Evolutionary conservation across 768 basidiomycete species (phyloP).

Genomic region (Xerocomellus amylosporus): DNA sequence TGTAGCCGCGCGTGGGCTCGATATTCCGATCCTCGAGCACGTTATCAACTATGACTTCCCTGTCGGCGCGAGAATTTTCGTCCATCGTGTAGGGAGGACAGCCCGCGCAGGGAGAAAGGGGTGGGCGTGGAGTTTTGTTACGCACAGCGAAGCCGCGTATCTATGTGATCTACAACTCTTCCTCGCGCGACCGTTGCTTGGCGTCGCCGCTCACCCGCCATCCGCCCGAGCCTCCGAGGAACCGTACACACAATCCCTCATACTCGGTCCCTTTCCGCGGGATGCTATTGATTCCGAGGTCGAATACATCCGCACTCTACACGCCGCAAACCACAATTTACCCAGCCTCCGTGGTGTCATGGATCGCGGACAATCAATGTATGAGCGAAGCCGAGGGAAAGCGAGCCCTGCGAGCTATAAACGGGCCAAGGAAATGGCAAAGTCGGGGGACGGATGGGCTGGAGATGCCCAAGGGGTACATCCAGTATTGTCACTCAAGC

Average conservation of each 20-base stretch:
- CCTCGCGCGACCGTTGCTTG: conserved; percentile 72
- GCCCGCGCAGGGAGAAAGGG: conserved; percentile 93
- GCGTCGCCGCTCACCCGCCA: conserved; percentile 34
- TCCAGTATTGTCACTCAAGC: conserved; percentile 54
- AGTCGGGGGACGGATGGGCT: conserved; percentile 64
- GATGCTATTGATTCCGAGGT: conserved; percentile 79
- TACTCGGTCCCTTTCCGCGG: conserved; percentile 81
- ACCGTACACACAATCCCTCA: conserved; percentile 65
- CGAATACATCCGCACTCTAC: conserved; percentile 70
- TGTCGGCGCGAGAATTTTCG: conserved; percentile 86
- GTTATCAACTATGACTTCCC: conserved; percentile 99
- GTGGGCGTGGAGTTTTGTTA: conserved; percentile 95
- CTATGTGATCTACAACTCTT: conserved; percentile 92
- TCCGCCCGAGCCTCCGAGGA: conserved; percentile 49
- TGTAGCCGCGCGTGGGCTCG: conserved; percentile 96
- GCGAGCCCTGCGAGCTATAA: conserved; percentile 83
- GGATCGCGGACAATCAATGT: conserved; percentile 87
- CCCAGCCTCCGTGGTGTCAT: conserved; percentile 74
- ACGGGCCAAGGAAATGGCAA: conserved; percentile 84
- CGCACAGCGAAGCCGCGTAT: conserved; percentile 81
- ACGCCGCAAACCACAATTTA: conserved; percentile 62
- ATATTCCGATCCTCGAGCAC: conserved; percentile 94
- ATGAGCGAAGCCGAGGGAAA: conserved; percentile 90
- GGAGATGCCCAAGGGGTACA: conserved; percentile 61
- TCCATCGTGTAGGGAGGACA: conserved; percentile 96